Evolutionary conservation across 139 green algal genomes (phyloP), one percentile per base, ranked within the genome.

Genomic region (Haematococcus lacustris): DNA sequence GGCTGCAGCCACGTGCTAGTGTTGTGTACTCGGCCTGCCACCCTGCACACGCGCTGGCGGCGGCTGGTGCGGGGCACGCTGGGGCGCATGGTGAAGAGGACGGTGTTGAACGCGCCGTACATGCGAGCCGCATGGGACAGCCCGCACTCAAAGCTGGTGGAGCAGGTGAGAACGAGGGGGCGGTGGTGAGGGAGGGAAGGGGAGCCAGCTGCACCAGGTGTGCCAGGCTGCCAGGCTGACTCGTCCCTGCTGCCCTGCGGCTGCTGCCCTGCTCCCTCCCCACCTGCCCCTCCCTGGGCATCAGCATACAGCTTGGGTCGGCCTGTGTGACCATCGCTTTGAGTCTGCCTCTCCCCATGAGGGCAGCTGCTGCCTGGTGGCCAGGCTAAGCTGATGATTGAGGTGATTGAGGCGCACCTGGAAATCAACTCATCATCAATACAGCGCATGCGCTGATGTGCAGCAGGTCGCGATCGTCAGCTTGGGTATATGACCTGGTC

Each of bases 1-100:
- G 91, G 91, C 50, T 96, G 91, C 84, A 93, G 82, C n/a, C 90
- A 95, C 65, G 77, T 95, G 66, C 75, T 97, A 35, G 85, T 87
- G 51, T 78, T 96, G 28, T 90, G 87, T 80, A 91, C 83, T 13
- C 75, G 80, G n/a, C 71, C 83, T 9, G 61, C 75, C 13, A 67
- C 38, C 7, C 67, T 66, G 59, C 50, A 71, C 51, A 80, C 70
- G 9, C 38, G 0, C 38, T 82, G 76, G 70, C 60, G 64, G 17
- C 71, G 67, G 66, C 59, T 51, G 1, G 57, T 87, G 70, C 74
- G 61, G 6, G 66, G 33, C 38, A 77, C 73, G 0, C 33, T 88
- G 37, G 62, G 69, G 43, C 68, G 51, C 17, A 60, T 71, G 28
- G 63, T 86, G 47, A 84, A 88, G 68, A 71, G 67, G 51, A 68